These are phyloP conservation scores for Trypanosoma rangeli DNA, from an alignment of 208 protist genomes.

Conservation along the genomic window DNA sequence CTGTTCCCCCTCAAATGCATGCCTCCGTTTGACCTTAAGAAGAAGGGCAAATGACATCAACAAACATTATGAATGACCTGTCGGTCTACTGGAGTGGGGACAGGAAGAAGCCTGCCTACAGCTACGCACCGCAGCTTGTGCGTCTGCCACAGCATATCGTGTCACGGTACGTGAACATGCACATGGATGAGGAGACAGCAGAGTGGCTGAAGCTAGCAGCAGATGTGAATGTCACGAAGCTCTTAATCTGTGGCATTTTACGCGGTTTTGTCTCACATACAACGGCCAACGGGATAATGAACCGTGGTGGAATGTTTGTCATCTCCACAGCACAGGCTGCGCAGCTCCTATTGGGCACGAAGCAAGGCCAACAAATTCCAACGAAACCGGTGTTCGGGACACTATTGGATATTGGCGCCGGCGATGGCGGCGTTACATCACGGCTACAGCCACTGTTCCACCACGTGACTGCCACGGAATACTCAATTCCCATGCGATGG, in stretches of 20 bases:
- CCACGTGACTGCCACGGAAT: slow-evolving; percentile 68
- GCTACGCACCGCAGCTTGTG: slow-evolving; percentile 45
- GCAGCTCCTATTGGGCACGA: slow-evolving; percentile 13
- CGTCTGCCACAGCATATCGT: slow-evolving; percentile 35
- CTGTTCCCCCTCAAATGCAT: slow-evolving; percentile 5
- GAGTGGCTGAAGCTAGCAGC: slow-evolving; percentile 43
- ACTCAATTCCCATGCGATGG: slow-evolving; percentile 76
- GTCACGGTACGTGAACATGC: slow-evolving; percentile 37
- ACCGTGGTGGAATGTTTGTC: slow-evolving; percentile 80
- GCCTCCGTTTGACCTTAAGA: background rate
- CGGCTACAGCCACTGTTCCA: slow-evolving; percentile 55
- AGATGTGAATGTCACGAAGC: slow-evolving; percentile 38
- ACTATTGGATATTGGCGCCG: slow-evolving; percentile 75
- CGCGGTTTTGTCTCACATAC: slow-evolving; percentile 66
- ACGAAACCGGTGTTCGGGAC: slow-evolving; percentile 24
- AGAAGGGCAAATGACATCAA: background rate
- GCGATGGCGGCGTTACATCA: slow-evolving; percentile 79
- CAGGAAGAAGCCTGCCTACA: slow-evolving; percentile 45
- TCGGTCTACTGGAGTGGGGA: slow-evolving; percentile 32
- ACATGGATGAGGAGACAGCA: slow-evolving; percentile 55
- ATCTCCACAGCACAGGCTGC: slow-evolving; percentile 64
- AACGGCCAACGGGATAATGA: slow-evolving; percentile 67
- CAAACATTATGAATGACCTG: slow-evolving; percentile 27
- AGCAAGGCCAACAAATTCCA: background rate
- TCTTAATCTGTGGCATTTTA: slow-evolving; percentile 46